Evolutionary conservation across 2,329 filamentous ascomycete species (phyloP), one percentile per base, ranked within the genome.

Genomic region (Zymoseptoria tritici): DNA sequence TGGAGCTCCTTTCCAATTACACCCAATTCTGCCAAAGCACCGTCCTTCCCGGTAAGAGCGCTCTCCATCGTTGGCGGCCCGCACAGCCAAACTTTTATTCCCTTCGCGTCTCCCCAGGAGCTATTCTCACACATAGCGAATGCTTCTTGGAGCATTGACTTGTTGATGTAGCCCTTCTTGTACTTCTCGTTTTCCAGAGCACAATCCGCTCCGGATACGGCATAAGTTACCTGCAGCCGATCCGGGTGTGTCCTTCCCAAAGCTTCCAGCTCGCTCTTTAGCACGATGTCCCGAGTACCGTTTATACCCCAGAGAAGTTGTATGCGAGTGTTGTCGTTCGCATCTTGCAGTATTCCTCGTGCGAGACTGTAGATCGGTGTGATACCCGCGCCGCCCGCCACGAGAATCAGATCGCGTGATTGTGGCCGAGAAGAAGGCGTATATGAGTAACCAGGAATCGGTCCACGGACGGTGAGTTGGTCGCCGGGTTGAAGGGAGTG

Each of bases 321-420:
- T 51, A 90, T 77, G 57, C 78, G 79, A 1, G 87, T 90, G 60
- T 76, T 77, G 65, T 90, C 87, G 1, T 78, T 72, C 0, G 84
- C 80, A 52, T 76, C 72, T n/a, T 88, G 75, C 24, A 72, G 66
- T 8, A 71, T 70, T 22, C 64, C 66, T 51, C 64, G 64, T 3
- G 68, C 63, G 5, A 72, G 64, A 24, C 65, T 68, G 62, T 69
- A 89, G 64, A 87, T 80, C 0, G 88, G 87, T 0, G 87, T 90
- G 64, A 91, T 88, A 19, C 88, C 88, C 0, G 85, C 86, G 11
- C 88, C 87, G 52, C 88, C 87, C 0, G 87, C 87, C 51, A 90
- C 81, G 49, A 89, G 77, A 2, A 83, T 81, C n/a, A 90, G 3
- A 68, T 69, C 62, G 13, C 67, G 62, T 16, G 67, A 62, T 4